phyloP scores from a whole-genome alignment of 495 filamentous ascomycete genomes.

The Lophiostoma macrostomum region DNA sequence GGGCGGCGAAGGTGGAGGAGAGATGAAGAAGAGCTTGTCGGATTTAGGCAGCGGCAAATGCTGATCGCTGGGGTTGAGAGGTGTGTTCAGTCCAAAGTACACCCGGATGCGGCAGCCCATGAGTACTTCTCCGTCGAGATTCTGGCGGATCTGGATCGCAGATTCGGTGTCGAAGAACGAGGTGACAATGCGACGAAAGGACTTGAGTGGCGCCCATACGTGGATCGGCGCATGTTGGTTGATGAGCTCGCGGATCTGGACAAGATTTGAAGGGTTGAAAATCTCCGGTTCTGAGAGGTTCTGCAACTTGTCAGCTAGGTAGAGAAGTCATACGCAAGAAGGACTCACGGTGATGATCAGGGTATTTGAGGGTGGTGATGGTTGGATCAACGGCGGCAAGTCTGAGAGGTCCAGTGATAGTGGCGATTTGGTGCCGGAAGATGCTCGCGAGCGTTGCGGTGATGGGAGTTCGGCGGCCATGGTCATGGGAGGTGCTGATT shows the following conservation, averaged over 20 bases:
- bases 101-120: conserved; percentile 70
- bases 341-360: conserved; percentile 63
- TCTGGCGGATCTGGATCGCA: conserved; percentile 67
- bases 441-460: conserved; percentile 26
- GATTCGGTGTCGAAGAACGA: conserved; percentile 74
- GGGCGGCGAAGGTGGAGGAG: conserved; percentile 84
- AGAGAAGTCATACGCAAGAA: not conserved
- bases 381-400: conserved; percentile 73
- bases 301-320: conserved; percentile 33
- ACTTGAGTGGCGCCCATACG: conserved; percentile 88
- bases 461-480: conserved; percentile 27
- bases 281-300: conserved; percentile 74
- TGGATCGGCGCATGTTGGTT: conserved; percentile 66
- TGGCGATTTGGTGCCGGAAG: conserved; percentile 45
- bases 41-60: conserved; percentile 79
- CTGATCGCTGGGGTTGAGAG: conserved; percentile 56
- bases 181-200: conserved; percentile 85
- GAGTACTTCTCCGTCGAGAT: conserved; percentile 68
- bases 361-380: conserved; percentile 84
- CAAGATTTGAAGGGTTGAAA: conserved; percentile 74
- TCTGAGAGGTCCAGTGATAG: conserved; percentile 78
- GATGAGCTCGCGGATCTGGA: conserved; percentile 71
- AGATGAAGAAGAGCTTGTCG: conserved; percentile 95
- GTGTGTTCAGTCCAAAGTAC: conserved; percentile 85
- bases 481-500: not conserved